Evolutionary conservation across 2,329 filamentous ascomycete genomes (phyloP), one percentile per base, ranked within the genome.

Genomic region (Trichoderma asperellum): DNA sequence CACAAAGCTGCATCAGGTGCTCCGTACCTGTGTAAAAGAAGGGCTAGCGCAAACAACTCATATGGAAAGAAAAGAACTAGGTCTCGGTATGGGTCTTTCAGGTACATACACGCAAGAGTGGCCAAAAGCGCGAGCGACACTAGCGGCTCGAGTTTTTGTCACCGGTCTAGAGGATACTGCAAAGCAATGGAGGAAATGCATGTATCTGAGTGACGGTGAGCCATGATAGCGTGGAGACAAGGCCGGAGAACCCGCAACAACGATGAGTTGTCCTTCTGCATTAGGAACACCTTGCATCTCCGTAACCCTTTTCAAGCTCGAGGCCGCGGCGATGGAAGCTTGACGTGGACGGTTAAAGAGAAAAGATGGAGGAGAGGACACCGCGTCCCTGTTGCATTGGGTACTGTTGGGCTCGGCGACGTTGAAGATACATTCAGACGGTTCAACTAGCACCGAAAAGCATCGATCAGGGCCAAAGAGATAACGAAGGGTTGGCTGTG

Each of bases 241-340:
- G 40, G 47, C 67, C 60, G 43, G 64, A 68, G 69, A 70, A 63
- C 35, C 67, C 58, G 58, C 66, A 62, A 61, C 52, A 32, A 56
- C 35, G 69, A 70, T 78, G 76, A 77, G 76, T 65, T 78, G 76
- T 73, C 77, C 73, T 76, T 73, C 75, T 76, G 73, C 70, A 76
- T 78, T 71, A 70, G 77, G 77, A 76, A 76, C 74, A 71, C 73
- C 72, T 69, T 75, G 76, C 77, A 72, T 76, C 73, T 71, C 70
- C 68, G 65, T 61, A n/a, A 27, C 35, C 24, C 55, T 58, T 62
- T 57, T 53, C 29, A 34, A 49, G 56, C 16, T 47, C 65, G 65
- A 52, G 24, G 34, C 60, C 37, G 32, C 35, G 65, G 59, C 12
- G 32, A 56, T 21, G 35, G 59, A 57, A 49, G 57, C 49, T 47